Conservation (phyloP, 345 rosid genomes). For the Corymbia maculata region DNA sequence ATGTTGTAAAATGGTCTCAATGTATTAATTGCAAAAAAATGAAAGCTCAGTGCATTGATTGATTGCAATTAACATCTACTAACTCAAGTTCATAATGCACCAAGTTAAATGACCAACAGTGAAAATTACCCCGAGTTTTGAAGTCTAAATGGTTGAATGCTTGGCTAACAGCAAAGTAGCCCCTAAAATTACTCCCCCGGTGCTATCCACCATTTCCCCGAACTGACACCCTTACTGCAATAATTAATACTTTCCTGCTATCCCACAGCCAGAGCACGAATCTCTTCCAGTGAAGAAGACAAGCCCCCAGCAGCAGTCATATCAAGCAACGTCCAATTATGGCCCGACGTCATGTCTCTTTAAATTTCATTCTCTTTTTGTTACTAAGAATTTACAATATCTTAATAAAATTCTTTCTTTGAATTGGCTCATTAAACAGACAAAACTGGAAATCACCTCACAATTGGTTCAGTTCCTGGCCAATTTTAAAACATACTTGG, state of each 20-base stretch:
- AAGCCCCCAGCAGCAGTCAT: neutral
- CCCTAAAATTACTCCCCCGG: neutral
- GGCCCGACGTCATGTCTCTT: neutral
- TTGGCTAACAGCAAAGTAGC: neutral
- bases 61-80: too few relatives aligned
- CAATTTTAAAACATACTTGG: neutral
- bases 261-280: neutral
- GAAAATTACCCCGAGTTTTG: neutral
- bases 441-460: neutral
- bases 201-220: neutral
- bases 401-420: neutral
- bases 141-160: neutral
- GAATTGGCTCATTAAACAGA: neutral
- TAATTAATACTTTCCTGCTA: neutral
- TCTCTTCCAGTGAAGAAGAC: neutral
- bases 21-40: too few relatives aligned
- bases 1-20: neutral
- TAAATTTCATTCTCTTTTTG: neutral
- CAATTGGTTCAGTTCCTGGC: neutral
- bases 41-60: too few relatives aligned
- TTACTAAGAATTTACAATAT: neutral
- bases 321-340: neutral
- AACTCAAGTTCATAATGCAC: neutral
- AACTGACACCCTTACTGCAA: neutral
- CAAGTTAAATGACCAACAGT: neutral